These are phyloP conservation scores for Violaceomyces palustris DNA, from an alignment of 1,284 basidiomycete genomes.

Conservation along the genomic window DNA sequence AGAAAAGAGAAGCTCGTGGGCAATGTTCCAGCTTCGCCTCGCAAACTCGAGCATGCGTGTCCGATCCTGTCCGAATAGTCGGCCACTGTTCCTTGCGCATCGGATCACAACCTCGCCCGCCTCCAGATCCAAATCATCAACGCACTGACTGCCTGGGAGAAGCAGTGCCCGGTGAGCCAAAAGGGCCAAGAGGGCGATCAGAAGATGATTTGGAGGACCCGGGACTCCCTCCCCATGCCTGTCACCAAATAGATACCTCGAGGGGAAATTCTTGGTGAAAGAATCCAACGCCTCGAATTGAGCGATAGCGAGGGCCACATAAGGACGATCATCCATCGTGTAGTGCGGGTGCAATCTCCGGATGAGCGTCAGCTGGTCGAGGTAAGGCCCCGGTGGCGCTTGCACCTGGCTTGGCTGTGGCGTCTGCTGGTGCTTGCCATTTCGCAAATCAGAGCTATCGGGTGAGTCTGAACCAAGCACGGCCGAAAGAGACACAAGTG, in stretches of 20 bases:
- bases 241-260: conserved; percentile 32
- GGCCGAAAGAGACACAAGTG: no score
- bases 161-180: conserved; percentile 35
- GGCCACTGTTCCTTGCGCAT: conserved; percentile 25
- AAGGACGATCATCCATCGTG: conserved; percentile 28
- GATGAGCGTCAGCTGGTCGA: conserved; percentile 33
- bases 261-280: conserved; percentile 35
- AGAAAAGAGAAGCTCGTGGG: conserved; percentile 32
- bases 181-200: conserved; percentile 35
- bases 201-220: conserved; percentile 26
- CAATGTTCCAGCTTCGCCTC: conserved; percentile 32
- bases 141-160: conserved; percentile 27
- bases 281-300: conserved; percentile 39
- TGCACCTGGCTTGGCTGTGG: no score
- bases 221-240: conserved; percentile 7
- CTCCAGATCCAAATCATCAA: conserved; percentile 33
- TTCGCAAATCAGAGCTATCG: no score
- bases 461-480: no score
- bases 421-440: no score
- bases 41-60: conserved; percentile 33
- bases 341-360: conserved; percentile 30
- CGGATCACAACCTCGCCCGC: conserved; percentile 24
- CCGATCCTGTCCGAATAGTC: conserved; percentile 28
- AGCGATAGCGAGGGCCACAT: conserved; percentile 34
- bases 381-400: no score